Evolutionary conservation across 2,329 filamentous ascomycete genomes (phyloP), one percentile per base, ranked within the genome.

Genomic region (Curvularia spicifera): DNA sequence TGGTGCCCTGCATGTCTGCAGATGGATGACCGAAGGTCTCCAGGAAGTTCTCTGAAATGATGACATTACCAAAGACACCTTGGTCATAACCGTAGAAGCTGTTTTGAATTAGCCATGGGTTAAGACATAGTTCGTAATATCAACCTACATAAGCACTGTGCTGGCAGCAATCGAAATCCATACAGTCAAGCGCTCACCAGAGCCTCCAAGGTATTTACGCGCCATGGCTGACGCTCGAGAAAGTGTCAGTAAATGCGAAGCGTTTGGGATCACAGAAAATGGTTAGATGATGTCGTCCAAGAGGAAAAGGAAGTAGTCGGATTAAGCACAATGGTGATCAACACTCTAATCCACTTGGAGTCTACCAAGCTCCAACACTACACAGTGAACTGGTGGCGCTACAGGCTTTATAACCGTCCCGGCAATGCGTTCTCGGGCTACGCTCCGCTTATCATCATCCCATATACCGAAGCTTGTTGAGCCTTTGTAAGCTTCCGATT

Each of bases 131-230:
- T 18, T 9, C n/a, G 9, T n/a, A 28, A 15, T 13, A 18, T n/a
- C 18, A 49, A 47, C 59, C 28, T 50, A 61, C 53, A 83, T 74
- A 22, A 83, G 71, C 4, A 83, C 81, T 0, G 81, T 84, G 1
- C 78, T 80, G 0, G 81, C 80, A 12, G 82, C 81, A 18, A 84
- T 72, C 5, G 79, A 81, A 42, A 84, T 83, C 82, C 81, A 83
- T 15, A 84, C 74, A 0, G 82, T 84, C n/a, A 84, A 74, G 28
- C 74, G 70, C 58, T 82, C 77, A 31, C 82, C 82, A 42, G 81
- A 82, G 33, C 82, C 81, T 60, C 81, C 82, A 48, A 83, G 78
- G 58, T 83, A 84, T 64, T 78, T 80, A 44, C 78, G 78, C 29
- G 77, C 76, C 79, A 84, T 79, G 43, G 12, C 31, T 54, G 46